phyloP scores from a whole-genome alignment of 129 eudicot species.

The Saussurea involucrata region DNA sequence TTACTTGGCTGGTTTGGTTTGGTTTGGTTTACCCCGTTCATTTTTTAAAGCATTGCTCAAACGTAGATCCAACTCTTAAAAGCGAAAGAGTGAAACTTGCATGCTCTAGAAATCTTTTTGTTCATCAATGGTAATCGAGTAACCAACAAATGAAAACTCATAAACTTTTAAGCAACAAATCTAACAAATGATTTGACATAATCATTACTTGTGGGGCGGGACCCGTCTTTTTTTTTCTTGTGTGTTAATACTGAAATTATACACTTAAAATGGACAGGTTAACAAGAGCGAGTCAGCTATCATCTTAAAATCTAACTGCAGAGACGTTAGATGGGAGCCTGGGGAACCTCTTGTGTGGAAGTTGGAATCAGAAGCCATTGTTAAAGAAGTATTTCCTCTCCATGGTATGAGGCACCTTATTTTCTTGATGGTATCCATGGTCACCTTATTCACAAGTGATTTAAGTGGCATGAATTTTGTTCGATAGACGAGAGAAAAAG shows the following conservation, averaged over 20 bases:
- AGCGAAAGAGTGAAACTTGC: too few relatives aligned
- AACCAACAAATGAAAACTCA: too few relatives aligned
- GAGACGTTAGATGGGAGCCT: constrained; percentile 59
- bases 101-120: too few relatives aligned
- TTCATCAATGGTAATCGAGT: too few relatives aligned
- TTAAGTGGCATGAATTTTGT: constrained; percentile 7
- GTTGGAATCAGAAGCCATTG: constrained; percentile 54
- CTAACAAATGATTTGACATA: background rate
- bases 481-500: constrained; percentile 65
- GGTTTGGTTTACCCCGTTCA: too few relatives aligned
- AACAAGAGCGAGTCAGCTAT: constrained; percentile 39
- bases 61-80: too few relatives aligned
- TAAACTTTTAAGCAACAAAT: too few relatives aligned
- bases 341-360: constrained; percentile 71
- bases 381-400: constrained; percentile 86
- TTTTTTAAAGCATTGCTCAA: too few relatives aligned
- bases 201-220: too few relatives aligned
- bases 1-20: too few relatives aligned
- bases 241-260: background rate
- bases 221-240: too few relatives aligned
- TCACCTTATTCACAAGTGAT: background rate
- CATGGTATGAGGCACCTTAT: constrained; percentile 57
- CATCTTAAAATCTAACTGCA: constrained; percentile 34
- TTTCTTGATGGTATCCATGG: background rate
- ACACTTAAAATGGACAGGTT: constrained; percentile 40